Evolutionary conservation across 352 stramenopile genomes (phyloP).

Genomic region (Phytophthora crassamura): DNA sequence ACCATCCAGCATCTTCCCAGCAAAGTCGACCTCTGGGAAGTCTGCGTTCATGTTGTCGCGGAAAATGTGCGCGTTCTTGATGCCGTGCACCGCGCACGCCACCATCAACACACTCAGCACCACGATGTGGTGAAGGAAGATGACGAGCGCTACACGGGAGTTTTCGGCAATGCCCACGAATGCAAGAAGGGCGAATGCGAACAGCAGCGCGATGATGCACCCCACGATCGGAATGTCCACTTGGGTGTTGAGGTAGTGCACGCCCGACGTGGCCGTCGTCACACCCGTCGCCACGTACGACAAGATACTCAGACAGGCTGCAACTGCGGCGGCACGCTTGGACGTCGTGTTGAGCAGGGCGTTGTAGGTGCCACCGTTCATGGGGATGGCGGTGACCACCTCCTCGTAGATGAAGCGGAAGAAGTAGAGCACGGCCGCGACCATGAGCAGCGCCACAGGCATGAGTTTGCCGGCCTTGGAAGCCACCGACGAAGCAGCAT

Average conservation of each 20-base stretch:
- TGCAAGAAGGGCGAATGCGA: slow-evolving; percentile 80
- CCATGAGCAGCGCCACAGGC: slow-evolving; percentile 74
- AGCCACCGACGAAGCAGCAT: slow-evolving; percentile 48
- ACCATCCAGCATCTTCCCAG: slow-evolving; percentile 40
- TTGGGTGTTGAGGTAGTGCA: slow-evolving; percentile 80
- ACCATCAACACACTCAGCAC: slow-evolving; percentile 63
- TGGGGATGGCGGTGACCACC: slow-evolving; percentile 83
- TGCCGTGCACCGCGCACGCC: slow-evolving; percentile 52
- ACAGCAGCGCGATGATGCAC: slow-evolving; percentile 55
- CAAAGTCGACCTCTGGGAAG: slow-evolving; percentile 63
- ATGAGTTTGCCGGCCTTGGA: slow-evolving; percentile 75
- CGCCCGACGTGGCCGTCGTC: slow-evolving; percentile 57
- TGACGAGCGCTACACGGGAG: slow-evolving; percentile 70
- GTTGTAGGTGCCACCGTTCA: slow-evolving; percentile 92
- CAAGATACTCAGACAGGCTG: slow-evolving; percentile 82
- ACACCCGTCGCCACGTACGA: slow-evolving; percentile 92
- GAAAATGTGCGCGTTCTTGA: slow-evolving; percentile 62
- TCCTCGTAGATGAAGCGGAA: too few relatives aligned
- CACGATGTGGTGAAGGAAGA: slow-evolving; percentile 80
- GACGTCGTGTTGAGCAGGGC: slow-evolving; percentile 88
- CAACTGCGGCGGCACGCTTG: slow-evolving; percentile 81
- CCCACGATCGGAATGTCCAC: slow-evolving; percentile 51
- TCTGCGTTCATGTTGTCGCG: slow-evolving; percentile 63
- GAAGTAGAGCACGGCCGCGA: slow-evolving; percentile 62
- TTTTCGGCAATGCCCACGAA: slow-evolving; percentile 83